These are phyloP conservation scores for Trichoderma hamatum DNA, from an alignment of 2,329 filamentous ascomycete genomes.

Conservation along the genomic window DNA sequence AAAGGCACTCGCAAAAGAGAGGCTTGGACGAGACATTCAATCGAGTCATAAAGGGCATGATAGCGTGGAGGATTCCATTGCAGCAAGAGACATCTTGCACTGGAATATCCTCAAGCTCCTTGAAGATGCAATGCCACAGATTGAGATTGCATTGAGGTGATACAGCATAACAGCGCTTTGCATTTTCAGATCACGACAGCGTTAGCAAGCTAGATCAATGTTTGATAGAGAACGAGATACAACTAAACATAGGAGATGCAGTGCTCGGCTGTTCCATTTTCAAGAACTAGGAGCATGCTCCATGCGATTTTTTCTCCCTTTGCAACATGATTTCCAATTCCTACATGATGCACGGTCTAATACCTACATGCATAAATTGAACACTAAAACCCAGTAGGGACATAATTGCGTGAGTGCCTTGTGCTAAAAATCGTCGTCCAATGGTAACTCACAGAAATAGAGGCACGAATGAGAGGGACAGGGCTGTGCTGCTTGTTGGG, in stretches of 20 bases:
- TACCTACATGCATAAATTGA: background rate
- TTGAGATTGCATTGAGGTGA: background rate
- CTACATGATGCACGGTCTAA: too few relatives aligned
- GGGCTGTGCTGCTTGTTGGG: background rate
- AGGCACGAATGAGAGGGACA: background rate
- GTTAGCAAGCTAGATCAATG: background rate
- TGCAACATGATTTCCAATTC: background rate
- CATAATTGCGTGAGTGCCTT: background rate
- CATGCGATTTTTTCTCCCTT: too few relatives aligned
- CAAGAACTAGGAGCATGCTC: background rate
- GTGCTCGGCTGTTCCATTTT: background rate
- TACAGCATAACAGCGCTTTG: background rate
- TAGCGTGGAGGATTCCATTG: slow-evolving; percentile 51
- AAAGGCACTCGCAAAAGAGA: slow-evolving; percentile 43
- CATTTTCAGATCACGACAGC: background rate
- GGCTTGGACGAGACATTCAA: slow-evolving; percentile 47
- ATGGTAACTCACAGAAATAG: background rate
- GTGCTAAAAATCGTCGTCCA: background rate
- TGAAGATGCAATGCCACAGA: background rate
- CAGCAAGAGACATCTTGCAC: slow-evolving; percentile 46
- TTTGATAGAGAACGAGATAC: background rate
- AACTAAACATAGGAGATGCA: background rate
- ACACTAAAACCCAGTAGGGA: background rate
- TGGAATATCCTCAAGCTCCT: slow-evolving; percentile 39
- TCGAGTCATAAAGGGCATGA: slow-evolving; percentile 43